A percentile compares a stretch with the other conserved stretches of the same genome.
Evolutionary conservation across 1,139 yeast species (phyloP).

Genomic region (Kurtzmaniella quercitrusa): DNA sequence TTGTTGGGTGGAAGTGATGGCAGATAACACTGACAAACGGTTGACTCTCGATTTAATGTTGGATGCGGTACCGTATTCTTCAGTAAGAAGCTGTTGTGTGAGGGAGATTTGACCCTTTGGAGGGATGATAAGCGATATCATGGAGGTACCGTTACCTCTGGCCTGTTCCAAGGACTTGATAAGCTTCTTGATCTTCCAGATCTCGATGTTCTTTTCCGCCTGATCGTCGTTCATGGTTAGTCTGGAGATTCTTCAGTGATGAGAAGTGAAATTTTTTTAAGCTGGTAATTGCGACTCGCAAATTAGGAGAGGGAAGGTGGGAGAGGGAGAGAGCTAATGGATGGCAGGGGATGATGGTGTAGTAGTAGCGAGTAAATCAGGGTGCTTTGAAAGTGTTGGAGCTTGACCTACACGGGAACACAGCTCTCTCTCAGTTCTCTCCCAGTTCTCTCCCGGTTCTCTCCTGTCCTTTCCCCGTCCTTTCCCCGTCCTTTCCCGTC

Average conservation of each 20-base stretch:
- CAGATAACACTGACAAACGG: constrained; percentile 89
- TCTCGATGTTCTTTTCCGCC: constrained; percentile 95
- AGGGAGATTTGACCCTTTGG: constrained; percentile 92
- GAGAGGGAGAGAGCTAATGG: not conserved
- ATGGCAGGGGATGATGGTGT: not conserved
- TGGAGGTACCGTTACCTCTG: constrained; percentile 97
- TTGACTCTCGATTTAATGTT: constrained; percentile 96
- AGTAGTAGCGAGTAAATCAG: too few species aligned
- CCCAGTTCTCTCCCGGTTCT: too few species aligned
- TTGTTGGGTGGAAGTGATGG: constrained; percentile 97
- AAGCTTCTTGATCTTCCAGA: constrained; percentile 97
- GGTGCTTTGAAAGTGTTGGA: too few species aligned
- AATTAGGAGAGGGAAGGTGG: not conserved
- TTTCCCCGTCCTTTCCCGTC: too few species aligned
- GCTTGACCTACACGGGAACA: too few species aligned
- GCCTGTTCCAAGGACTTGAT: constrained; percentile 83
- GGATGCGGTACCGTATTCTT: constrained; percentile 98
- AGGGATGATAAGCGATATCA: constrained; percentile 94
- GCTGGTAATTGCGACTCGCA: not conserved
- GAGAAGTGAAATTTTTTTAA: constrained; percentile 1
- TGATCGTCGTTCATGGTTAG: constrained; percentile 27
- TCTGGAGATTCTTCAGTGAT: not conserved
- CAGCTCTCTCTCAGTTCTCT: too few species aligned
- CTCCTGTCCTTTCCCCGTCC: too few species aligned
- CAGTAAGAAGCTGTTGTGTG: constrained; percentile 87